Evolutionary conservation across 1,284 basidiomycete genomes (phyloP).

Genomic region (Flammula alnicola): DNA sequence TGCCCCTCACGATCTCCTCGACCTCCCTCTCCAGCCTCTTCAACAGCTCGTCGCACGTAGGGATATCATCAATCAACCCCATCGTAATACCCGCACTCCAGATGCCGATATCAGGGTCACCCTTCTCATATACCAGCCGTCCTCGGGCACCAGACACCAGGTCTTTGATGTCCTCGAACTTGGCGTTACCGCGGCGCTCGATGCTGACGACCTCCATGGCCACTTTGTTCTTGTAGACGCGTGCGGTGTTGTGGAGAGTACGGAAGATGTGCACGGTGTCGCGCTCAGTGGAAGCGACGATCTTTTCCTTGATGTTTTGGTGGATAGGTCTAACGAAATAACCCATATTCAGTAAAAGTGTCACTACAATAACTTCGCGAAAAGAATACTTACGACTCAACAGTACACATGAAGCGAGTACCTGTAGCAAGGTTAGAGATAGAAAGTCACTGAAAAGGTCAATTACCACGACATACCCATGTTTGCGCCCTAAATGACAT

Average conservation of each 20-base stretch:
- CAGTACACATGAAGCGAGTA: conserved; percentile 88
- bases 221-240: conserved; percentile 89
- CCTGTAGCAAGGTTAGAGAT: conserved; percentile 41
- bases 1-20: conserved; percentile 67
- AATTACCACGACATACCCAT: conserved; percentile 63
- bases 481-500: conserved; percentile 69
- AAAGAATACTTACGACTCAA: conserved; percentile 57
- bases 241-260: conserved; percentile 83
- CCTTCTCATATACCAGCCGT: conserved; percentile 80
- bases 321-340: conserved; percentile 72
- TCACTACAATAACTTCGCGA: neutral
- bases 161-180: conserved; percentile 86
- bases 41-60: conserved; percentile 81
- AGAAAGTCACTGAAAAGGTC: neutral
- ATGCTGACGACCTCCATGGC: conserved; percentile 82
- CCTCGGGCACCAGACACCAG: conserved; percentile 85
- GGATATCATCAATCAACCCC: conserved; percentile 88
- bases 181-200: conserved; percentile 81
- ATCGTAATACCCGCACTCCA: conserved; percentile 84
- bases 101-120: conserved; percentile 87
- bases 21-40: conserved; percentile 78
- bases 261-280: conserved; percentile 93
- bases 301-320: conserved; percentile 88
- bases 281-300: conserved; percentile 81
- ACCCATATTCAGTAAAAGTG: conserved; percentile 10